Evolutionary conservation across 73 alveolate species (phyloP), one percentile per base, ranked within the genome.

Genomic region (Symbiodinium natans): DNA sequence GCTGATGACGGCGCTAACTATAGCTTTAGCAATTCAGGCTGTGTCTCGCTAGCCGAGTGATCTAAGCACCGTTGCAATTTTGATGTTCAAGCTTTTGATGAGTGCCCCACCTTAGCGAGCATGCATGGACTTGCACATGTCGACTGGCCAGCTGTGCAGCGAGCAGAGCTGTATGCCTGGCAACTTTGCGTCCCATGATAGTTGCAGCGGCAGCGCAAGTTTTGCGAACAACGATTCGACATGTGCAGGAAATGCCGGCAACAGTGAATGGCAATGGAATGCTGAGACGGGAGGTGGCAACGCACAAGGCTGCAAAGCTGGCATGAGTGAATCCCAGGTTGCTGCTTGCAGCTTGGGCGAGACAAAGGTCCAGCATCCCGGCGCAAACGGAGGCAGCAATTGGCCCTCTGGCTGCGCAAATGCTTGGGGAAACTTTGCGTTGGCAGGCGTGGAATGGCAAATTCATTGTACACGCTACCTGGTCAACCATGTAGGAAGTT

Each of bases 111-210:
- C 59, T 13, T 13, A 25, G 80, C 29, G 36, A 63, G 80, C 29
- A 39, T 88, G 95, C 73, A 54, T 82, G 33, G 68, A 63, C 43
- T 17, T 63, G 41, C 95, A 88, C 23, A 46, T 6, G 34, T n/a
- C 84, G 42, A 7, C 73, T 17, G 94, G 42, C 34, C 38, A 41
- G 33, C n/a, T n/a, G n/a, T 63, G 80, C 80, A 40, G 86, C 86
- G 93, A 36, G 15, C 84, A 87, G 42, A 39, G 68, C 95, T 59
- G 95, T 39, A 88, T 88, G 86, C 73, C 95, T 21, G 95, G 95
- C 77, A 88, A 39, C 41, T 34, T 86, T 9, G 95, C 86, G 33
- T 52, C 86, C 46, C 63, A 54, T 25, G 63, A 34, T 83, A 68
- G 86, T 48, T 9, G 84, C 43, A 68, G 86, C 85, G 4, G 25